Evolutionary conservation across 1,139 yeast genomes (phyloP), one percentile per base, ranked within the genome.

Genomic region (Pneumocystis wakefieldiae): DNA sequence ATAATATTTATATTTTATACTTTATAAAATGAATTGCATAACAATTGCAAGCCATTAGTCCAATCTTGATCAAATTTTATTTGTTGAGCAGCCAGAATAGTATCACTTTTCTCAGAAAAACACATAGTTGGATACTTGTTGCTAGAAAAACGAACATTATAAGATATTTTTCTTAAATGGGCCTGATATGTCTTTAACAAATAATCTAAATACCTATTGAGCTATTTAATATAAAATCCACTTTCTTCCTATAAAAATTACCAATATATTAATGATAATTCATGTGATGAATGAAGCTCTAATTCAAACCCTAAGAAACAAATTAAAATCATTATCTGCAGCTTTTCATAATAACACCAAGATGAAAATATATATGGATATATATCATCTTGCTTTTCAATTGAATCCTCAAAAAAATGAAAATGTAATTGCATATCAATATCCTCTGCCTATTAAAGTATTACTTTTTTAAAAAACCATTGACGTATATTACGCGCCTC

Each of bases 271-370:
- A 81, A 75, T 64, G 81, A 80, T 67, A 80, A 76, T 72, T 92
- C 97, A 79, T 86, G 86, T 1, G 80, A 77, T 68, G 84, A 83
- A 72, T 87, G 88, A 19, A 90, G 73, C 39, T 87, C 89, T 59
- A 88, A 77, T 69, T 87, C 92, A 69, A 90, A 82, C 1, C 96
- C 95, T 65, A 83, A 80, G 39, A 89, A 74, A 1, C 83, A 79
- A n/a, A 85, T 82, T 70, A 87, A 86, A 28, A 82, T 71, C 95
- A 90, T 90, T 59, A 81, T 75, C 59, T 78, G 78, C 58, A 90
- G 73, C 71, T 92, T 92, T 66, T 80, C 78, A 68, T 76, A 78
- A 72, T 81, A 86, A 0, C 86, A 77, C 82, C 84, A 90, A 0
- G 89, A 81, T 2, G 92, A 80, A 17, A 87, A 73, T 1, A 67